These are phyloP conservation scores for Curvularia sp. DNA, from an alignment of 2,329 filamentous ascomycete species.

Conservation along the genomic window DNA sequence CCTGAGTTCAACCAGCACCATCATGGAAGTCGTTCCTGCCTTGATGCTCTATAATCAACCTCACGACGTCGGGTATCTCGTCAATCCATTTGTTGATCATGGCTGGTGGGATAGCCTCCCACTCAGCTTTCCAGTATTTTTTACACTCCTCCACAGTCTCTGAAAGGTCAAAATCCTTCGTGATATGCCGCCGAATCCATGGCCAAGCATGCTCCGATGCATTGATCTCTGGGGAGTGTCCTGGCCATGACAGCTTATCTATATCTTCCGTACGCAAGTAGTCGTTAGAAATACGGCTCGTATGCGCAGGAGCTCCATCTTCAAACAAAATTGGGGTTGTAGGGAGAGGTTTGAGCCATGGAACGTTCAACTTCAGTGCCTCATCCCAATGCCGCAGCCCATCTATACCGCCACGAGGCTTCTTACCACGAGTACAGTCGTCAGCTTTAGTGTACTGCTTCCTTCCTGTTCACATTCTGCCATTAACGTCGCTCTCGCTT, in stretches of 20 bases:
- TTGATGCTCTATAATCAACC: constrained; percentile 7
- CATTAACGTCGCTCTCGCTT: neutral
- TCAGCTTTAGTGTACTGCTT: constrained; percentile 8
- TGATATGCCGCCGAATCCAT: constrained; percentile 11
- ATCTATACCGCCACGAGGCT: constrained; percentile 1
- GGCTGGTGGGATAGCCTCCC: constrained; percentile 10
- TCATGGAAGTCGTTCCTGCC: constrained; percentile 18
- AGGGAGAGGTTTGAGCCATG: constrained; percentile 10
- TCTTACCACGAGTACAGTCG: constrained; percentile 1
- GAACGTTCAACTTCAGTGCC: constrained; percentile 7
- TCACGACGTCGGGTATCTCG: constrained; percentile 6
- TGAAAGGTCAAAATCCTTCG: constrained; percentile 10
- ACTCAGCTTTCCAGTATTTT: constrained; percentile 2
- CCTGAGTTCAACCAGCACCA: too few species aligned
- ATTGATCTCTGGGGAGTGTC: constrained; percentile 18
- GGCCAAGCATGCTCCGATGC: constrained; percentile 19
- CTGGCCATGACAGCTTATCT: constrained; percentile 13
- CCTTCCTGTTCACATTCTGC: neutral
- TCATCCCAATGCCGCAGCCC: constrained; percentile 8
- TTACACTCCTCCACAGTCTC: constrained; percentile 5
- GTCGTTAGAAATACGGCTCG: constrained; percentile 6
- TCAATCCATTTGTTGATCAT: constrained; percentile 14
- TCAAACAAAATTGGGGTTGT: constrained; percentile 4
- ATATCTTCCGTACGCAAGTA: constrained; percentile 8
- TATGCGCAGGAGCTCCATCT: constrained; percentile 17